Percentiles rank a stretch among this genome's conserved stretches.
Conservation (phyloP, 805 yeast species). For the Saccharomyces paradoxus region DNA sequence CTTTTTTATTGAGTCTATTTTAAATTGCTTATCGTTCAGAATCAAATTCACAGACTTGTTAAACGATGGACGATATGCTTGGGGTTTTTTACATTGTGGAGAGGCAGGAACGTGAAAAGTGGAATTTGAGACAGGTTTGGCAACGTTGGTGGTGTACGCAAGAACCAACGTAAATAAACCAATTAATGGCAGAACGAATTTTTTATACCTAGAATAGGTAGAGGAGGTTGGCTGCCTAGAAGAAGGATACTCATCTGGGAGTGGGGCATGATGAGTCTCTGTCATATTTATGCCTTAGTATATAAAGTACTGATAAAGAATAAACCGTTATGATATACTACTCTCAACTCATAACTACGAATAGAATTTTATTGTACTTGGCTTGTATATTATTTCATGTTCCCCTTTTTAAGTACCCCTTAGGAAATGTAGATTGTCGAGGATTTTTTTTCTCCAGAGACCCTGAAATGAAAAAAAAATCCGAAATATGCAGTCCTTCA, state of each 20-base stretch:
- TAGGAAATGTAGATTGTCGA: background rate
- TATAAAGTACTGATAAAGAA: background rate
- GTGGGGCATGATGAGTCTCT: background rate
- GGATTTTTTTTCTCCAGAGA: background rate
- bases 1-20: slow-evolving; percentile 34
- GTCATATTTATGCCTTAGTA: background rate
- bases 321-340: background rate
- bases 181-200: background rate
- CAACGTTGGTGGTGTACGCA: background rate
- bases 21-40: slow-evolving; percentile 25
- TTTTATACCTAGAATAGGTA: background rate
- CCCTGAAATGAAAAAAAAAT: background rate
- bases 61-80: slow-evolving; percentile 1
- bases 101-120: background rate
- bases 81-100: background rate
- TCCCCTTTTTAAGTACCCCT: background rate
- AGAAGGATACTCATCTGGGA: background rate
- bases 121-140: background rate
- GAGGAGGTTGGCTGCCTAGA: background rate
- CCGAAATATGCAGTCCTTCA: background rate
- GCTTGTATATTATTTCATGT: background rate
- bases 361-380: background rate
- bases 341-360: no score
- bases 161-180: background rate
- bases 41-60: slow-evolving; percentile 8